A percentile compares a stretch with the other conserved stretches of the same genome.
These are phyloP conservation scores for Aristolochia fimbriata DNA, from an alignment of 164 flowering plant species.

Conservation along the genomic window DNA sequence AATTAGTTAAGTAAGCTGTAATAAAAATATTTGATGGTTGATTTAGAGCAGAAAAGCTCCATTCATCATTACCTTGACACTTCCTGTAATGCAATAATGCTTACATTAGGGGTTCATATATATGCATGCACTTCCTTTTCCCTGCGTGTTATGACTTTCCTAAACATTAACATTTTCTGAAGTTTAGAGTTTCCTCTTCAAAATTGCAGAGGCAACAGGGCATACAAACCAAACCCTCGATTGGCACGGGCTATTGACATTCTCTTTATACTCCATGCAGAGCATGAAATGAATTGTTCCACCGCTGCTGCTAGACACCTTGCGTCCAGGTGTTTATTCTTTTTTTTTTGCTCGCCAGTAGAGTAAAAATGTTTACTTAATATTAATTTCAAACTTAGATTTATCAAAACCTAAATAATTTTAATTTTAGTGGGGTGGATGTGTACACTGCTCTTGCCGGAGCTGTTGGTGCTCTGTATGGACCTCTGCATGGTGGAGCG, in stretches of 20 bases:
- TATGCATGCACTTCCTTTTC: no score
- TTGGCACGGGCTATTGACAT: constrained; percentile 85
- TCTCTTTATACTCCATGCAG: constrained; percentile 95
- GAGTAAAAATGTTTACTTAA: not conserved
- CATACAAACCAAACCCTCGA: constrained; percentile 90
- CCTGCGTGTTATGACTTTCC: no score
- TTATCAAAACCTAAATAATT: not conserved
- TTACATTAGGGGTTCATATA: no score
- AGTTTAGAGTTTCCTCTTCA: no score
- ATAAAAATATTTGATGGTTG: no score
- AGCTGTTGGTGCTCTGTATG: constrained; percentile 97
- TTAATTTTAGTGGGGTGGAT: constrained; percentile 79
- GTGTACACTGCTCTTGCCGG: constrained; percentile 98
- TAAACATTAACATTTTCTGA: no score
- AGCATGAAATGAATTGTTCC: constrained; percentile 99
- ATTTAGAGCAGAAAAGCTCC: no score
- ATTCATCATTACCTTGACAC: no score
- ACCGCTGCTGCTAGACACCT: constrained; percentile 99
- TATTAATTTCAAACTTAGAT: no score
- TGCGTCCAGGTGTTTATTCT: constrained; percentile 67
- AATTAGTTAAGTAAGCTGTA: no score
- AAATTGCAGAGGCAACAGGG: constrained; percentile 65
- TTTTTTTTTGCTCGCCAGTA: not conserved
- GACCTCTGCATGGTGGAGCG: constrained; percentile 99
- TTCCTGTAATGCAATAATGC: no score